A percentile compares a stretch with the other conserved stretches of the same genome.
Evolutionary conservation across 805 yeast genomes (phyloP).

Genomic region (Saccharomycopsis fibuligera): DNA sequence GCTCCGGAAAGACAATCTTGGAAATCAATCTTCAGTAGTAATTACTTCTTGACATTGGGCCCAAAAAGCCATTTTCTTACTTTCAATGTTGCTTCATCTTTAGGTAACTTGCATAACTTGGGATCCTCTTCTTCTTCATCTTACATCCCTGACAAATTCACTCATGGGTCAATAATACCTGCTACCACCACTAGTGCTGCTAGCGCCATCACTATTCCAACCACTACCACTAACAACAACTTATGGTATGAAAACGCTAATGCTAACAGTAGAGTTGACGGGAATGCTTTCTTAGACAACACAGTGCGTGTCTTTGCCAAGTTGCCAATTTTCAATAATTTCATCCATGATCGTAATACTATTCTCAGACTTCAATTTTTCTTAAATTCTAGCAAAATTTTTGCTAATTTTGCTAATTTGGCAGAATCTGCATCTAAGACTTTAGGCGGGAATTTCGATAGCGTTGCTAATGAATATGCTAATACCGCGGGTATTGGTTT

Average conservation of each 20-base stretch:
- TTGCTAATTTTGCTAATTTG: background rate
- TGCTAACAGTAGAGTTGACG: background rate
- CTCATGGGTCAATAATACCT: background rate
- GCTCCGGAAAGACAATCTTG: conserved; percentile 4
- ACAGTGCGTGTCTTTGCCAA: conserved; percentile 13
- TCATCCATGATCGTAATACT: background rate
- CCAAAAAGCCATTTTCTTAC: conserved; percentile 4
- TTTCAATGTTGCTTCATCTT: background rate
- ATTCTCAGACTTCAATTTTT: conserved; percentile 13
- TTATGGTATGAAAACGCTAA: too few relatives aligned
- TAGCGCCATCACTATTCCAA: background rate
- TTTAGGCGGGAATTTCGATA: too few relatives aligned
- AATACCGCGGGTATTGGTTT: conserved; percentile 10
- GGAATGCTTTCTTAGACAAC: conserved; percentile 1
- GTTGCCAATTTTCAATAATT: conserved; percentile 14
- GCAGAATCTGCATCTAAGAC: too few relatives aligned
- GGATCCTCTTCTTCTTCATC: too few relatives aligned
- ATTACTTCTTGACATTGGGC: conserved; percentile 9
- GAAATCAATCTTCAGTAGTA: conserved; percentile 2
- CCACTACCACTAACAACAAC: background rate
- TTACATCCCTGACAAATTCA: conserved; percentile 1
- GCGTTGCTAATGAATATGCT: background rate
- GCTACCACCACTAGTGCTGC: background rate
- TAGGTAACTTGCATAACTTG: conserved; percentile 7
- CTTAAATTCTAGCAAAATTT: conserved; percentile 5